Conservation (phyloP, 768 basidiomycete genomes). For the Phlebiopsis flavidoalba region DNA sequence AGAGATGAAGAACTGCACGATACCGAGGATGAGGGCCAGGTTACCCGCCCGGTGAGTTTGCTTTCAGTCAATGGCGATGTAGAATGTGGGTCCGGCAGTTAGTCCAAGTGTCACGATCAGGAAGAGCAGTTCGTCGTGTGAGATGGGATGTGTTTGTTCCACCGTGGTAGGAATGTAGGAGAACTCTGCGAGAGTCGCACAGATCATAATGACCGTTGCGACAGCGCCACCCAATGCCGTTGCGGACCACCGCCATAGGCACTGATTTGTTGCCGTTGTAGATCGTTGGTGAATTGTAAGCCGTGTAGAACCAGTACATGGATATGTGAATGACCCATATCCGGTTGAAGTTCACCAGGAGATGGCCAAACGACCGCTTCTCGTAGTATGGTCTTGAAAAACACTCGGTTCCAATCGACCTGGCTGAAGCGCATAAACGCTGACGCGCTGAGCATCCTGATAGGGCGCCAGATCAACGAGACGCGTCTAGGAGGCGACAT, state of each 20-base stretch:
- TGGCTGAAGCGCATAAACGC: conserved; percentile 98
- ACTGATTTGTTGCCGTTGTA: conserved; percentile 62
- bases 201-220: conserved; percentile 94
- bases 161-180: conserved; percentile 97
- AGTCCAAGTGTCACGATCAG: conserved; percentile 85
- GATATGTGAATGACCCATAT: conserved; percentile 98
- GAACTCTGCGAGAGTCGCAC: conserved; percentile 91
- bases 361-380: conserved; percentile 93
- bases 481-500: conserved; percentile 52
- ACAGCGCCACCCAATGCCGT: conserved; percentile 93
- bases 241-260: conserved; percentile 89
- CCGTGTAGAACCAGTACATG: conserved; percentile 93
- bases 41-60: conserved; percentile 52
- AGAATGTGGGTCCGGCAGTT: conserved; percentile 91
- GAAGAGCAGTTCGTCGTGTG: conserved; percentile 88
- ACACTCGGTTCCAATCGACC: conserved; percentile 93
- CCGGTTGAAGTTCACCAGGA: conserved; percentile 99
- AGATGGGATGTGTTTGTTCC: conserved; percentile 73
- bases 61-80: conserved; percentile 84
- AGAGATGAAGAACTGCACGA: conserved; percentile 95
- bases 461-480: conserved; percentile 91
- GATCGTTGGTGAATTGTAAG: conserved; percentile 86
- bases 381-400: conserved; percentile 99
- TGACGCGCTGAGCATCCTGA: conserved; percentile 78
- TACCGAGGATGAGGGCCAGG: conserved; percentile 86